Conservation (phyloP, 2,329 filamentous ascomycete species). For the Simplicillium aogashimaense region DNA sequence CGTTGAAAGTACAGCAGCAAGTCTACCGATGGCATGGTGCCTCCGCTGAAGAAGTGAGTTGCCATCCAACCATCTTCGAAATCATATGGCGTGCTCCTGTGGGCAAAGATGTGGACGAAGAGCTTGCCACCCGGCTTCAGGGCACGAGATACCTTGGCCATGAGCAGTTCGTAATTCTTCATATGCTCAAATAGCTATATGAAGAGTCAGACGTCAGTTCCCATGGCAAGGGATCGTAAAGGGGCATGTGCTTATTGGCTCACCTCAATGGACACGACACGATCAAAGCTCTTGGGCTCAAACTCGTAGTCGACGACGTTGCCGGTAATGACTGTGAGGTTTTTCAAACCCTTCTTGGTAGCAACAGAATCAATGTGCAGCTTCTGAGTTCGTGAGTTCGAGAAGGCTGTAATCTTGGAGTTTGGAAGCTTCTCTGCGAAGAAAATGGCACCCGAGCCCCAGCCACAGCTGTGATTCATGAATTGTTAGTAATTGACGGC, state of each 20-base stretch:
- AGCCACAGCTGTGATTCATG: conserved; percentile 50
- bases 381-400: conserved; percentile 60
- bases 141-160: conserved; percentile 51
- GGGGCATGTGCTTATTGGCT: too few relatives aligned
- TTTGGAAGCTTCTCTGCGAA: conserved; percentile 55
- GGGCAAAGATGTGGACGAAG: conserved; percentile 60
- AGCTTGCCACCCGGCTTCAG: conserved; percentile 54
- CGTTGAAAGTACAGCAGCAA: conserved; percentile 57
- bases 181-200: conserved; percentile 63
- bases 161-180: conserved; percentile 62
- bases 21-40: conserved; percentile 61
- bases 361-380: conserved; percentile 53
- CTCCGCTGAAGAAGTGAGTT: conserved; percentile 62
- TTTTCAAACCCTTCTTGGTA: conserved; percentile 42
- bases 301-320: conserved; percentile 59
- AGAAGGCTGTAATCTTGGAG: conserved; percentile 54
- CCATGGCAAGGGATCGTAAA: not conserved
- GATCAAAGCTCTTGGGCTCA: conserved; percentile 44
- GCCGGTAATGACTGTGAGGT: conserved; percentile 55
- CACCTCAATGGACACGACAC: conserved; percentile 54
- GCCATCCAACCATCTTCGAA: conserved; percentile 68
- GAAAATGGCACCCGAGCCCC: conserved; percentile 56
- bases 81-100: conserved; percentile 56
- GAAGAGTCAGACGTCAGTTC: not conserved
- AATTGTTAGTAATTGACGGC: not conserved